Base-by-base conservation (phyloP, 2,329 filamentous ascomycete species). In the Basipetospora chlamydospora region DNA sequence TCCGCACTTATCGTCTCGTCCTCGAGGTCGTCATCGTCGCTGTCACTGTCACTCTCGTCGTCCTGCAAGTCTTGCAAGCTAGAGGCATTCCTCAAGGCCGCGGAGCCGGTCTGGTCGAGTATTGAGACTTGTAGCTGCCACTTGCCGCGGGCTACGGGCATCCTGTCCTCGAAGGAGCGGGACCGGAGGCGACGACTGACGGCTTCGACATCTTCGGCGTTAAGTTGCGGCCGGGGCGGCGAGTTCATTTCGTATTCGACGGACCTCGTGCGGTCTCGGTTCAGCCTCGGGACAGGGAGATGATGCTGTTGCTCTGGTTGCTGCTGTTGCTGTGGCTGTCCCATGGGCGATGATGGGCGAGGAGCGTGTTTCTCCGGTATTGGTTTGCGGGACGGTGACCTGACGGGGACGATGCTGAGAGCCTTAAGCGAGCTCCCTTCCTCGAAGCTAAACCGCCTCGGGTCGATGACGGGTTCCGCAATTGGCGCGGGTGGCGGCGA, bases 41-140 rank as follows among this genome's bases (percentile, higher is more conserved):
- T n/a, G n/a, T n/a, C n/a, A n/a, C n/a, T n/a, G n/a, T n/a, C n/a
- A n/a, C n/a, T n/a, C n/a, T n/a, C n/a, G n/a, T n/a, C n/a, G n/a
- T n/a, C n/a, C n/a, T n/a, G n/a, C n/a, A n/a, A n/a, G n/a, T n/a
- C n/a, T n/a, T n/a, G n/a, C n/a, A n/a, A n/a, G n/a, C n/a, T n/a
- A n/a, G n/a, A n/a, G n/a, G n/a, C n/a, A n/a, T n/a, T n/a, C n/a
- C n/a, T n/a, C n/a, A n/a, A n/a, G n/a, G n/a, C n/a, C n/a, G n/a
- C n/a, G n/a, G 35, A 22, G 22, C 36, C 36, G 5, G 36, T 38
- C 23, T 38, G 36, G 25, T 38, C 36, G 12, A 38, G 36, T 12
- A 38, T 15, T 10, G 36, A 38, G 4, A 38, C 36, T 16, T 38
- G 29, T 5, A 38, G 36, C 23, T 38, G 8, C 36, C 36, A 38